These are phyloP conservation scores for Curvularia lunata DNA, from an alignment of 2,329 filamentous ascomycete genomes.

Conservation along the genomic window DNA sequence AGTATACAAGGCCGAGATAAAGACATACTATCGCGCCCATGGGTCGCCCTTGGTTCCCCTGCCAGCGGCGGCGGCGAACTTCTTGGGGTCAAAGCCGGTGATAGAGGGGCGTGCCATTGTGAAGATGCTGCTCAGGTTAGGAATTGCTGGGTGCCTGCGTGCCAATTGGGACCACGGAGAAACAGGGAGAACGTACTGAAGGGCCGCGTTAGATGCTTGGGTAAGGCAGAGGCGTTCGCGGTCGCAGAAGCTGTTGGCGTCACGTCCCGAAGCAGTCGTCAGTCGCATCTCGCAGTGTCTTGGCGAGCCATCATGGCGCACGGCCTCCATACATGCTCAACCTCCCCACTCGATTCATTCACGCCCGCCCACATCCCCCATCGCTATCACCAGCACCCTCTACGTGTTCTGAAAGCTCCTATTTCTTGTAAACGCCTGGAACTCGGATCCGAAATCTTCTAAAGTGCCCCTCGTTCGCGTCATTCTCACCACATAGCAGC, in stretches of 20 bases:
- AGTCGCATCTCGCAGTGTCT: constrained; percentile 20
- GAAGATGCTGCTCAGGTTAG: constrained; percentile 34
- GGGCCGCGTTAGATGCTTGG: constrained; percentile 30
- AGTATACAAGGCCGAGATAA: too few species aligned
- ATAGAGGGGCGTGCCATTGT: constrained; percentile 71
- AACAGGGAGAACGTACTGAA: constrained; percentile 30
- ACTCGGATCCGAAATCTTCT: neutral
- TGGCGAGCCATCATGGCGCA: constrained; percentile 22
- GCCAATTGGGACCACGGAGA: constrained; percentile 9
- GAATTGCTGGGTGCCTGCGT: constrained; percentile 3
- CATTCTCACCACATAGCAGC: neutral
- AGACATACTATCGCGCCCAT: constrained; percentile 66
- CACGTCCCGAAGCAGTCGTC: constrained; percentile 22
- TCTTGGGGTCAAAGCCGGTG: constrained; percentile 89
- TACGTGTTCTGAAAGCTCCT: neutral
- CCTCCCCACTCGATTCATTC: constrained; percentile 14
- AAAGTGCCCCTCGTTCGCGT: neutral
- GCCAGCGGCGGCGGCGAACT: constrained; percentile 75
- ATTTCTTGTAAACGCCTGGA: neutral
- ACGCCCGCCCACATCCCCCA: neutral
- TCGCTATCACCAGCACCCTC: constrained; percentile 1
- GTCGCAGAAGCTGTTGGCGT: constrained; percentile 28
- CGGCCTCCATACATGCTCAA: constrained; percentile 12
- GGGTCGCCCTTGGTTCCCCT: constrained; percentile 64
- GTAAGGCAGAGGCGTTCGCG: constrained; percentile 26